phyloP scores from a whole-genome alignment of 768 basidiomycete species.

The Saitozyma podzolica region DNA sequence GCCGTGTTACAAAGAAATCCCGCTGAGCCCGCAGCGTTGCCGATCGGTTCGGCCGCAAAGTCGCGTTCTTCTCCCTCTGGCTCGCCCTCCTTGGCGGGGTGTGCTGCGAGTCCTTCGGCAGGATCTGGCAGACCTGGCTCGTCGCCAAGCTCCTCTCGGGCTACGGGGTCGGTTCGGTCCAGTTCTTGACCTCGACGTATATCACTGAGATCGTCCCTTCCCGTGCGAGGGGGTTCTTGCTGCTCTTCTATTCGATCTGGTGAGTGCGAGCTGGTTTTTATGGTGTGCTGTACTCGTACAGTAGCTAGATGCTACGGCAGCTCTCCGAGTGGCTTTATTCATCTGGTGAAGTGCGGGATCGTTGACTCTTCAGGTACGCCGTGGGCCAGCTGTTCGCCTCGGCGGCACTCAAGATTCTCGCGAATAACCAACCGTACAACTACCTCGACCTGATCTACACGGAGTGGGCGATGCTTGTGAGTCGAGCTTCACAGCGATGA shows the following conservation, averaged over 20 bases:
- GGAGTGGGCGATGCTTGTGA: conserved; percentile 28
- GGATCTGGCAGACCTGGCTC: conserved; percentile 22
- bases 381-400: conserved; percentile 37
- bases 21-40: conserved; percentile 20
- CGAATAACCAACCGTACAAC: conserved; percentile 21
- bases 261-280: neutral
- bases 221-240: conserved; percentile 24
- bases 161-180: conserved; percentile 35
- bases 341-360: neutral
- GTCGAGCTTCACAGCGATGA: neutral
- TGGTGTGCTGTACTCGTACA: too few species aligned
- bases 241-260: neutral
- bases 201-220: conserved; percentile 33
- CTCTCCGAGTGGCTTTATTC: too few species aligned
- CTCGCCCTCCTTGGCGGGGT: conserved; percentile 21
- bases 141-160: conserved; percentile 31
- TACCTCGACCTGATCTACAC: conserved; percentile 34
- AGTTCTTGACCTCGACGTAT: conserved; percentile 34
- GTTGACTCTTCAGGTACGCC: conserved; percentile 12
- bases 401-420: conserved; percentile 26
- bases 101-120: conserved; percentile 12
- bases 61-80: conserved; percentile 33
- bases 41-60: conserved; percentile 37
- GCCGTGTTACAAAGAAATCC: too few species aligned
- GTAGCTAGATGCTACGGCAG: too few species aligned